These are phyloP conservation scores for Linnemannia zychae DNA, from an alignment of 192 early-diverging fungal genomes.

Conservation along the genomic window DNA sequence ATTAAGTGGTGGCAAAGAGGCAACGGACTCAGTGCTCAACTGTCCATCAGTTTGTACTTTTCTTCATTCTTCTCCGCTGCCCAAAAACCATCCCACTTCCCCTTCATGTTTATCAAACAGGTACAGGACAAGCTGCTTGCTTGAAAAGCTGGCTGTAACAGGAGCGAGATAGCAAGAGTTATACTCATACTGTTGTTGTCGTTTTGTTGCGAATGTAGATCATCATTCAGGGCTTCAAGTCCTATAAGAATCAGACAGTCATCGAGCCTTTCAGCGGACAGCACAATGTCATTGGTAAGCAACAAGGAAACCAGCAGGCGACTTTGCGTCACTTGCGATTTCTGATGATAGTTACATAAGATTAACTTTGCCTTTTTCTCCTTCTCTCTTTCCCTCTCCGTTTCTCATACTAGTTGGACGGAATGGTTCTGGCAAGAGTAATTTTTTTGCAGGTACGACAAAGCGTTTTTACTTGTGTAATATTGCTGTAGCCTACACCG, in stretches of 20 bases:
- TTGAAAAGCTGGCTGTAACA: background rate
- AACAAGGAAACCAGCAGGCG: background rate
- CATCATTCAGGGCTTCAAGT: conserved; percentile 99
- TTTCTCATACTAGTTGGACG: conserved; percentile 78
- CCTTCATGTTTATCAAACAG: conserved; percentile 54
- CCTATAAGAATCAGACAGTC: conserved; percentile 96
- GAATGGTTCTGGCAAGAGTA: conserved; percentile 98
- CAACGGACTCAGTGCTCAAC: background rate
- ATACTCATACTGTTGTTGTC: background rate
- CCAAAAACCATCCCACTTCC: background rate
- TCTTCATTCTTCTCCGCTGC: background rate
- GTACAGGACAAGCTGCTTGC: conserved; percentile 1
- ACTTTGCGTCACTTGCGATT: background rate
- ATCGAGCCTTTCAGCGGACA: conserved; percentile 93
- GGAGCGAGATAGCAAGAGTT: background rate
- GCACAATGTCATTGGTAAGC: conserved; percentile 95
- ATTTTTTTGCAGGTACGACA: conserved; percentile 93
- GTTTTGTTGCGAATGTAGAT: conserved; percentile 66
- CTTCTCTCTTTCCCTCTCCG: background rate
- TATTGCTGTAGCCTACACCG: no score
- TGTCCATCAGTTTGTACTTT: background rate
- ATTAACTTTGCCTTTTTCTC: background rate
- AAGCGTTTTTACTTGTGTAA: conserved; percentile 5
- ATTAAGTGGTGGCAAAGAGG: conserved; percentile 29
- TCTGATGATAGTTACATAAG: no score